Conservation (phyloP, 208 protist genomes). For the Trypanosoma rangeli region DNA sequence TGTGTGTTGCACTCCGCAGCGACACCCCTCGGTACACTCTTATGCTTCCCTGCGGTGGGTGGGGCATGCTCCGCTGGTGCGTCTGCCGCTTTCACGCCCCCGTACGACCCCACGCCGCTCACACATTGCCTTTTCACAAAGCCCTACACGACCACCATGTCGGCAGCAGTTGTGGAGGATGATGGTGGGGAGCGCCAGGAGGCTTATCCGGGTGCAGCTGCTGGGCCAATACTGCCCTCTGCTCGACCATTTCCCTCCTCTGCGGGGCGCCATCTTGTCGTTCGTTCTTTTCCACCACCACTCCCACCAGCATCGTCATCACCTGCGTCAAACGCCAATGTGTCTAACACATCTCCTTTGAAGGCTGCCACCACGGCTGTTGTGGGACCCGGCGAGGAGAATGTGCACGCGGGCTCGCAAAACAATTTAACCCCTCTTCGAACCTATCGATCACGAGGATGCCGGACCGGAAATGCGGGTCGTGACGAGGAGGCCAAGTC, state of each 20-base stretch:
- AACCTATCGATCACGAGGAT: not conserved
- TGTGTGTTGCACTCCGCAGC: constrained; percentile 1
- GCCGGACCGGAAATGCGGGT: not conserved
- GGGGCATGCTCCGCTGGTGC: not conserved
- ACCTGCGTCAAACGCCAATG: not conserved
- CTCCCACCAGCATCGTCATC: no score
- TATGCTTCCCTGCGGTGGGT: constrained; percentile 3
- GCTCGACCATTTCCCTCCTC: constrained; percentile 6
- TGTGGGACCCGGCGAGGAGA: not conserved
- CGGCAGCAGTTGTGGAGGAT: not conserved
- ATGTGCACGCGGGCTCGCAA: not conserved
- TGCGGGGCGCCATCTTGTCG: constrained; percentile 1
- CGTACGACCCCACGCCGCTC: not conserved
- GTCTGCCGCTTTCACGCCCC: constrained; percentile 3
- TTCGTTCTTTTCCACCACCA: not conserved
- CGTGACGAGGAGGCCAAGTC: not conserved
- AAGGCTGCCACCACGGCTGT: not conserved
- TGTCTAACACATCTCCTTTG: no score
- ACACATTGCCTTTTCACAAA: not conserved
- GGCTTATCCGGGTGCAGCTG: not conserved
- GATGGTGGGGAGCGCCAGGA: not conserved
- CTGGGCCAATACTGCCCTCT: constrained; percentile 10
- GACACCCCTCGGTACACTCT: not conserved
- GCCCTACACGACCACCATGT: not conserved
- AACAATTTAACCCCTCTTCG: not conserved